Conservation (phyloP, 306 rosid genomes). For the Casuarina cunninghamiana region DNA sequence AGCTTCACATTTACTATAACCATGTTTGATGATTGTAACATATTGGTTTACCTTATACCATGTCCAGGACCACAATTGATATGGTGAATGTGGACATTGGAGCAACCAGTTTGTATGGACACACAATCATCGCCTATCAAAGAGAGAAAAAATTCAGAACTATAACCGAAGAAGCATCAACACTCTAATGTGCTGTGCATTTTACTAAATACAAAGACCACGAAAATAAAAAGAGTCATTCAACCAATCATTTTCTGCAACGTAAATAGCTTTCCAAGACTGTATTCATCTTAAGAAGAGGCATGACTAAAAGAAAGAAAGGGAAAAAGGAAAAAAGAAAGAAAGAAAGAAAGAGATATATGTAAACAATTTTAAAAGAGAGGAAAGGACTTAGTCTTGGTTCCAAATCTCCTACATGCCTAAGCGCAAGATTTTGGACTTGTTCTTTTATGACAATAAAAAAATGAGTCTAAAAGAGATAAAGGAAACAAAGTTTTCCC, state of each 20-base stretch:
- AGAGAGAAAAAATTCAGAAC: neutral
- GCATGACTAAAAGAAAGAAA: neutral
- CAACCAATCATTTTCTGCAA: constrained; percentile 28
- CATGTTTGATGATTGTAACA: too few relatives aligned
- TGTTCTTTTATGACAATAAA: too few relatives aligned
- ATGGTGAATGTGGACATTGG: constrained; percentile 84
- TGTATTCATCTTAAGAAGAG: neutral
- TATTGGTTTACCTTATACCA: constrained; percentile 69
- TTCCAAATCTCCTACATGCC: too few relatives aligned
- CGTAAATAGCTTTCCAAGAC: too few relatives aligned
- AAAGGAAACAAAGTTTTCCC: too few relatives aligned
- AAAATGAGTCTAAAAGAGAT: too few relatives aligned
- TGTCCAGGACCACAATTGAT: constrained; percentile 96
- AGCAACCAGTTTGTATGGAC: constrained; percentile 94
- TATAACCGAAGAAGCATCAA: neutral
- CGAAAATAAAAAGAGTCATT: constrained; percentile 16
- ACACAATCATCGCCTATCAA: constrained; percentile 94
- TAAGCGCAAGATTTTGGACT: too few relatives aligned
- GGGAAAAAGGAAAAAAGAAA: neutral
- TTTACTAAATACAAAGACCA: constrained; percentile 18
- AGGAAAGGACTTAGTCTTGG: too few relatives aligned
- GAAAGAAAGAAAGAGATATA: too few relatives aligned
- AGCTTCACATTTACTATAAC: too few relatives aligned
- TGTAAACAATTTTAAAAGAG: too few relatives aligned
- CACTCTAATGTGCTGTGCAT: neutral